Base-by-base conservation (phyloP, 805 yeast genomes). In the Wickerhamiella nectarea region DNA sequence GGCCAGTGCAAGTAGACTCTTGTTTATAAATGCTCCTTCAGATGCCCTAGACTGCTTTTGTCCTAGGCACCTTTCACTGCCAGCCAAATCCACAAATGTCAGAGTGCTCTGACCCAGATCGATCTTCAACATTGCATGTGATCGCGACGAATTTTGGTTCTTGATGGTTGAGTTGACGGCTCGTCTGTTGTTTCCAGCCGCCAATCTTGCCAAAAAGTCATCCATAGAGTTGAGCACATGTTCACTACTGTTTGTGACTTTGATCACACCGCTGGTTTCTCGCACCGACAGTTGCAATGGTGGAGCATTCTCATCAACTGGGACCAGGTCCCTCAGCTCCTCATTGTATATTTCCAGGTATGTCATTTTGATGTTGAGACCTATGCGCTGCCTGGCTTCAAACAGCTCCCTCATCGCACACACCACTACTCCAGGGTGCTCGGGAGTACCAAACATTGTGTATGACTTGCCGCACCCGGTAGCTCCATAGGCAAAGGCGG, bases 401-500 rank as follows among this genome's bases (percentile, higher is more conserved):
- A 79, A 86, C 28, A 89, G 63, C 47, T 84, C 94, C 48, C 73
- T 68, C 79, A 84, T 76, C 0, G 95, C 78, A 35, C 79, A 62
- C 52, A 78, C 81, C 0, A 85, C 80, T 11, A 87, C 73, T 0
- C 95, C 95, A 0, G 94, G 94, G 19, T 71, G 63, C 1, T 72
- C 72, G 0, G 76, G 69, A 0, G 78, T 71, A 0, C 95, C 95
- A 57, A 80, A 74, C 28, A 87, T 81, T 0, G 97, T 87, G 57
- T 80, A 84, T 0, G 96, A 86, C 57, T 87, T 87, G 15, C 97
- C 97, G 60, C 96, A 87, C 0, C 97, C 97, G 0, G 97, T 87
- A 22, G 97, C 66, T 1, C 97, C 97, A 58, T 87, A 87, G 0
- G 97, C 96, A 65, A 87, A 87, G 0, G 87, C 84, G 0, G 95